Evolutionary conservation across 1,284 basidiomycete species (phyloP), one percentile per base, ranked within the genome.

Genomic region (Pseudozyma tsukubaensis): DNA sequence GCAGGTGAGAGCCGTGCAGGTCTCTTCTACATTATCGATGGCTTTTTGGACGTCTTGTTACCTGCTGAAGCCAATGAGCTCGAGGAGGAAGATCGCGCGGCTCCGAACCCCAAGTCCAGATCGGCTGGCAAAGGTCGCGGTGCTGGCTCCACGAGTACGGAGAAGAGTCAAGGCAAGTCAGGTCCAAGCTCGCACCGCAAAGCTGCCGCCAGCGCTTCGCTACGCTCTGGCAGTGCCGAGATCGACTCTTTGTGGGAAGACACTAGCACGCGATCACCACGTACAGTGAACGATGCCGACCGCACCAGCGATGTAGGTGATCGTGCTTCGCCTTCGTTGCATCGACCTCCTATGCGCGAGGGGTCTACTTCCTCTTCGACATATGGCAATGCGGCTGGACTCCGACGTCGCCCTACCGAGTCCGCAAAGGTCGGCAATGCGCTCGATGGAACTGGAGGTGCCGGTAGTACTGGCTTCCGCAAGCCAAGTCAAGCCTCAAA

Each of bases 21-120:
- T 10, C 87, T 99, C 29, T 99, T 96, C 87, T 99, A 96, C 80
- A 94, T 99, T 45, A 97, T 99, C 50, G 97, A 99, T 75, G 96
- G 96, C 0, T 94, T 97, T 85, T 86, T 99, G 42, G 96, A 99
- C 80, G 94, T 98, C 45, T 87, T 92, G 35, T 87, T 96, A 45
- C 92, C 93, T 2, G 85, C 87, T 2, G 66, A 74, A 1, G 39
- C 66, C 14, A 74, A 69, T 36, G 62, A 70, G 59, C 66, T 74
- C 4, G 86, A 89, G 11, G 86, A 70, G 16, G 63, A 73, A 7
- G 72, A 69, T 21, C 60, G 47, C 21, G 34, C 51, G 29, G 40
- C 36, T 24, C 50, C 59, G 4, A 56, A 44, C 19, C 55, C 42
- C 24, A 65, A 50, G 40, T 35, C 48, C 14, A 37, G 50, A 8